Evolutionary conservation across 768 basidiomycete genomes (phyloP), one percentile per base, ranked within the genome.

Genomic region (Exsudoporus frostii): DNA sequence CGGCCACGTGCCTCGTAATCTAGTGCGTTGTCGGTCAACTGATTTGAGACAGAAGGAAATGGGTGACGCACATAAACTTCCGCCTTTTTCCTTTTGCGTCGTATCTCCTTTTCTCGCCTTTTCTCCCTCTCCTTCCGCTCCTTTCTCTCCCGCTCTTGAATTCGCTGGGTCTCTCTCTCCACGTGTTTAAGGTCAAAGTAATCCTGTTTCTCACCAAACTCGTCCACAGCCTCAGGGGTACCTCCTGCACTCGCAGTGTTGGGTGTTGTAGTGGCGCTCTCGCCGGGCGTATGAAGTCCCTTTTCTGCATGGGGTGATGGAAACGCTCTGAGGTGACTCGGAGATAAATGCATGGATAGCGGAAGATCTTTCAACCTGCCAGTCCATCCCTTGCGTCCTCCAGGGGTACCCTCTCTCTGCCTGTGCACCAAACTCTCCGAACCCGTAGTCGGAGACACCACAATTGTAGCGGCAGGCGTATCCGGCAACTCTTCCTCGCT

Each of bases 1-100:
- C 85, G 2, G 90, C 90, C 27, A 92, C 86, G 59, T 93, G 90
- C 48, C 84, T 84, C 22, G 88, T 90, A 54, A 90, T 90, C 88
- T 90, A 43, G 22, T 9, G 25, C 17, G 43, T 33, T 30, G 24
- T 36, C n/a, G 36, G 17, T 44, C 50, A 27, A 34, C 37, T 5
- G 4, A 39, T 20, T n/a, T n/a, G 6, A 32, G 48, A 44, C 15
- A 2, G 19, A 47, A 2, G 44, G 20, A 50, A 37, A 34, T n/a
- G 14, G 33, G 40, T 17, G 48, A 73, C 84, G 61, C 63, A 90
- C 90, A 66, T 82, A 92, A 51, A 91, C 79, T 69, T 91, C 85
- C 5, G 86, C 83, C 68, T 85, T 85, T 73, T 80, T 84, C 64
- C 85, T 75, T 66, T 85, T 84, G 50, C 74, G 69, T 62, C 73